Evolutionary conservation across 139 green algal genomes (phyloP).

Genomic region (Chlorella vulgaris): DNA sequence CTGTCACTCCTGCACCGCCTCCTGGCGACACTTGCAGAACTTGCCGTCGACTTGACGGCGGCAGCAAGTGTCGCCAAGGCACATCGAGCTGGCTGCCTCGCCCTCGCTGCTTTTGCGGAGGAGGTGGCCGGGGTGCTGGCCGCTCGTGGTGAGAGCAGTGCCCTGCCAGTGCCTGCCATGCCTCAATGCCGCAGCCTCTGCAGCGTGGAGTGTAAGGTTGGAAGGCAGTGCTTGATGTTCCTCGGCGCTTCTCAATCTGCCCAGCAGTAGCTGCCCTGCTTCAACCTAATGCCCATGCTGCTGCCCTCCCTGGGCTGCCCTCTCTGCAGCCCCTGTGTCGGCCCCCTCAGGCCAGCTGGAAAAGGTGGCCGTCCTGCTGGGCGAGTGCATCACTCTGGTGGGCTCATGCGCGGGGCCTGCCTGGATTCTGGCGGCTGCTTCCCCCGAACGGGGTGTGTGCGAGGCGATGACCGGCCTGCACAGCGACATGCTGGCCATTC

Average conservation of each 20-base stretch:
- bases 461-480: constrained; percentile 5
- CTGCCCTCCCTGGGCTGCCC: neutral
- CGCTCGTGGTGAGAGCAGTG: neutral
- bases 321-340: neutral
- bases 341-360: neutral
- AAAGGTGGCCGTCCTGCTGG: constrained; percentile 2
- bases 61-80: constrained; percentile 4
- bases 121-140: constrained; percentile 7
- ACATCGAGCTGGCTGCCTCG: constrained; percentile 13
- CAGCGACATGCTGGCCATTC: neutral
- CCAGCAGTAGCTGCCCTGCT: neutral
- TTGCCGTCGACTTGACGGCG: neutral
- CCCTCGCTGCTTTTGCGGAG: neutral
- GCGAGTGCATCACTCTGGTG: neutral
- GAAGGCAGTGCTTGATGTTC: too few species aligned
- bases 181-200: neutral
- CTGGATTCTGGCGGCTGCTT: constrained; percentile 7
- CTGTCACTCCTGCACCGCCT: neutral
- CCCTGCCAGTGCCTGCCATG: neutral
- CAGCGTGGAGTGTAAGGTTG: too few species aligned
- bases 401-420: neutral
- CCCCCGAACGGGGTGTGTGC: neutral
- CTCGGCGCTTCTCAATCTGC: neutral
- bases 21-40: neutral
- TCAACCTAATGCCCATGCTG: neutral